phyloP scores from a whole-genome alignment of 2,329 filamentous ascomycete species.

The Aspergillus sclerotialis region DNA sequence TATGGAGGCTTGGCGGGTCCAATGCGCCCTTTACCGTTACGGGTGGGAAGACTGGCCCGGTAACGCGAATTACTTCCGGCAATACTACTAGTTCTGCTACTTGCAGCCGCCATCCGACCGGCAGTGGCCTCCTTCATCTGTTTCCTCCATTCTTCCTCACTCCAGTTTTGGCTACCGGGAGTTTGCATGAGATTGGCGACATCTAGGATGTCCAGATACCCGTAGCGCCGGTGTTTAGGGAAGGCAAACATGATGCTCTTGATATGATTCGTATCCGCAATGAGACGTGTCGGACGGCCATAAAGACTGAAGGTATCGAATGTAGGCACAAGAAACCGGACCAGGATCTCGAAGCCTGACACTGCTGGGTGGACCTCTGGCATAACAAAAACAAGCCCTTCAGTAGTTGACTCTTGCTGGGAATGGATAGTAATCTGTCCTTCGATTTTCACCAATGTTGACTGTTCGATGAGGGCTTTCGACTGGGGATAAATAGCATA shows the following conservation, averaged over 20 bases:
- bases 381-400: constrained; percentile 98
- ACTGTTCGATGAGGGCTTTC: constrained; percentile 88
- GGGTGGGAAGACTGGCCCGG: constrained; percentile 29
- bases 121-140: constrained; percentile 83
- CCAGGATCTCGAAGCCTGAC: constrained; percentile 89
- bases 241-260: constrained; percentile 97
- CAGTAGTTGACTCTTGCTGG: constrained; percentile 66
- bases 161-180: constrained; percentile 69
- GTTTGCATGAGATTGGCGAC: constrained; percentile 73
- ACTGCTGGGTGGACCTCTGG: constrained; percentile 89
- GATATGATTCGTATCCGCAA: constrained; percentile 79
- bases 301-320: constrained; percentile 92
- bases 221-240: constrained; percentile 79
- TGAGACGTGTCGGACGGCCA: constrained; percentile 75
- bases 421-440: constrained; percentile 83
- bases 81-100: constrained; percentile 46
- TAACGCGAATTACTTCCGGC: constrained; percentile 46
- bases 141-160: constrained; percentile 81
- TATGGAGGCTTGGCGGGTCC: constrained; percentile 16
- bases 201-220: constrained; percentile 84
- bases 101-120: constrained; percentile 29
- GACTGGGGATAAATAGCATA: constrained; percentile 95
- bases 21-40: constrained; percentile 29
- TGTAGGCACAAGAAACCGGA: constrained; percentile 85
- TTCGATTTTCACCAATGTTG: constrained; percentile 89